phyloP scores from a whole-genome alignment of 2,329 filamentous ascomycete genomes.

The Xylariales sp. region DNA sequence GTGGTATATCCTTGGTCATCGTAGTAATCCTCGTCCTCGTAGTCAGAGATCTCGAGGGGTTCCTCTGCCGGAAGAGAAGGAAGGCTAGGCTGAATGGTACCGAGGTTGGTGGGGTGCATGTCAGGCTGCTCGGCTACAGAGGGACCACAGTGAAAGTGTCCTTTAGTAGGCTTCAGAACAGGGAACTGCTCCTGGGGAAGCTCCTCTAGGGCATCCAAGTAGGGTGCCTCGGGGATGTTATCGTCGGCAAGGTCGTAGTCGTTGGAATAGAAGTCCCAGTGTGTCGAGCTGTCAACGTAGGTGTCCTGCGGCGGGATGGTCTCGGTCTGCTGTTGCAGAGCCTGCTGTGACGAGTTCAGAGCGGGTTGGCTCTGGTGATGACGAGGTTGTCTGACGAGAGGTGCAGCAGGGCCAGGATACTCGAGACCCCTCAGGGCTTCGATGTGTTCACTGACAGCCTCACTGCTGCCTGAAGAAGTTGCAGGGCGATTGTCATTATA shows the following conservation, averaged over 20 bases:
- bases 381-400: conserved; percentile 24
- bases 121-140: conserved; percentile 5
- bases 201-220: conserved; percentile 42
- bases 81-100: no score
- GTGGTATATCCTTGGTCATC: conserved; percentile 72
- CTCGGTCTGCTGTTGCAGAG: conserved; percentile 37
- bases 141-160: not conserved
- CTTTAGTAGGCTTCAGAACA: conserved; percentile 9
- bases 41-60: conserved; percentile 40
- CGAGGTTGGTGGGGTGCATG: no score
- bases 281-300: conserved; percentile 5
- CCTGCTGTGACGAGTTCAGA: conserved; percentile 35
- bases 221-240: conserved; percentile 35
- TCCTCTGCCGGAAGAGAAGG: conserved; percentile 32
- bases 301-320: conserved; percentile 13
- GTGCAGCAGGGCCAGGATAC: not conserved
- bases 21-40: conserved; percentile 63
- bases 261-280: conserved; percentile 5
- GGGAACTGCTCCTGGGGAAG: conserved; percentile 20
- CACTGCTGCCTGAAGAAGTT: not conserved
- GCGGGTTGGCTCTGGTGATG: conserved; percentile 52
- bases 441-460: not conserved
- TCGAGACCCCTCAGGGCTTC: not conserved
- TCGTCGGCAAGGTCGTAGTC: conserved; percentile 20
- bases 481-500: conserved; percentile 19